A percentile compares a stretch with the other conserved stretches of the same genome.
Evolutionary conservation across 176 grass and related monocot genomes (phyloP).

Genomic region (Lolium perenne): DNA sequence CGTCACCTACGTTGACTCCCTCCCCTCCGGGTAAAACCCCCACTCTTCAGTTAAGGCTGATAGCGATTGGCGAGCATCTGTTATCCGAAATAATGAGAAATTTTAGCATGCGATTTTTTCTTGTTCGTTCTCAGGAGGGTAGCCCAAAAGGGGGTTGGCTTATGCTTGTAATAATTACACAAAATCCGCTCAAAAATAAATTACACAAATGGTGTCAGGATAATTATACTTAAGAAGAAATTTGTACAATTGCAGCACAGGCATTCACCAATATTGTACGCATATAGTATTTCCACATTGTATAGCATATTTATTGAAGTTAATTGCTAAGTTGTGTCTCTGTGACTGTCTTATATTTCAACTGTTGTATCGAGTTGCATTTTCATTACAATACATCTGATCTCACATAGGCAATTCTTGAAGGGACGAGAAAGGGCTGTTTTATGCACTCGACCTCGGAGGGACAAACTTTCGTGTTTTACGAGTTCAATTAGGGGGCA

Average conservation of each 20-base stretch:
- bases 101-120: neutral
- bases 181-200: too few relatives aligned
- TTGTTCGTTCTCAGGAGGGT: neutral
- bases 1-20: constrained; percentile 82
- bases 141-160: neutral
- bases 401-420: neutral
- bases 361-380: neutral
- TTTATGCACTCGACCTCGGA: constrained; percentile 91
- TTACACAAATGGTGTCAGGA: too few relatives aligned
- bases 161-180: neutral
- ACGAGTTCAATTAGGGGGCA: constrained; percentile 74
- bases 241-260: neutral
- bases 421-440: constrained; percentile 70
- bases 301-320: neutral
- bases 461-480: constrained; percentile 88
- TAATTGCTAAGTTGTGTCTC: neutral
- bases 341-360: neutral
- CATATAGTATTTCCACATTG: neutral
- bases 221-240: too few relatives aligned
- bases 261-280: neutral
- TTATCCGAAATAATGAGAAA: neutral
- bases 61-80: neutral
- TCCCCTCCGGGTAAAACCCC: constrained; percentile 67
- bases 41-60: neutral
- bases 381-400: constrained; percentile 3